Percentiles rank a stretch among this genome's conserved stretches.
Evolutionary conservation across 345 rosid species (phyloP).

Genomic region (Microcos paniculata): DNA sequence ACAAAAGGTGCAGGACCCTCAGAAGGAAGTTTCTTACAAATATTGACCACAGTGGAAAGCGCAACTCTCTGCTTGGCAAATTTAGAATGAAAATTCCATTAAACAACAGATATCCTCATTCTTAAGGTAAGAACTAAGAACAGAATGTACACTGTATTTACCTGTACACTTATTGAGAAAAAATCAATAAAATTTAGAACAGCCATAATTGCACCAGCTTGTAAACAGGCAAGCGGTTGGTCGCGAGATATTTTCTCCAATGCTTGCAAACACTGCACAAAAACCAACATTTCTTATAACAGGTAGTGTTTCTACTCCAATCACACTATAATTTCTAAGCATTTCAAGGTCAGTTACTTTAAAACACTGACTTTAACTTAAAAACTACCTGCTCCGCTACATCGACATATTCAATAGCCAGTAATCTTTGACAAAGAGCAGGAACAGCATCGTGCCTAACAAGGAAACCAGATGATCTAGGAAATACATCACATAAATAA

Average conservation of each 20-base stretch:
- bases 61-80: constrained; percentile 71
- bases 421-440: constrained; percentile 76
- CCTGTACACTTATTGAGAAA: constrained; percentile 89
- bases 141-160: constrained; percentile 17
- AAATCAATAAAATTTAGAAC: constrained; percentile 78
- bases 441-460: constrained; percentile 77
- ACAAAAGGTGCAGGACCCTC: constrained; percentile 52
- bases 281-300: constrained; percentile 4
- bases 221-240: constrained; percentile 80
- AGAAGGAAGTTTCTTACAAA: constrained; percentile 79
- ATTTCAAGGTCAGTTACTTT: not conserved
- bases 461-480: constrained; percentile 67
- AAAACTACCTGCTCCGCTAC: constrained; percentile 89
- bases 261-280: constrained; percentile 89
- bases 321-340: not conserved
- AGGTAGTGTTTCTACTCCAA: constrained; percentile 8
- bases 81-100: constrained; percentile 2
- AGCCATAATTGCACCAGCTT: constrained; percentile 91
- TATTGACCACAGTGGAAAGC: constrained; percentile 82
- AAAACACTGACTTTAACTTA: not conserved
- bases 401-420: constrained; percentile 80
- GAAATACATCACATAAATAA: constrained; percentile 86
- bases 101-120: not conserved
- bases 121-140: not conserved
- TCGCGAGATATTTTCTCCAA: constrained; percentile 91